These are phyloP conservation scores for Heimioporus sp. DNA, from an alignment of 768 basidiomycete genomes.

Conservation along the genomic window DNA sequence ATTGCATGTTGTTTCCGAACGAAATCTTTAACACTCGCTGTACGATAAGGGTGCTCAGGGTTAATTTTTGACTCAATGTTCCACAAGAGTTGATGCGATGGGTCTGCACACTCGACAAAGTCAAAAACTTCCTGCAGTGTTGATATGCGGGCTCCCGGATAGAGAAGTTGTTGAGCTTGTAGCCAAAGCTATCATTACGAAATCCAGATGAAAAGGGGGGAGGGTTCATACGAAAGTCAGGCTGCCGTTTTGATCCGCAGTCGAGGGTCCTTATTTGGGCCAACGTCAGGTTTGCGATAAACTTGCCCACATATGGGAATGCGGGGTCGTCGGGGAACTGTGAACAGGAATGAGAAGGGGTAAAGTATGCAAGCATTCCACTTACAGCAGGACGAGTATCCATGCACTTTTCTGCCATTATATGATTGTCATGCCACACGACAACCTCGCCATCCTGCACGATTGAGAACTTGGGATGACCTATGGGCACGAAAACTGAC, in stretches of 20 bases:
- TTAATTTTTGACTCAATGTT: slow-evolving; percentile 83
- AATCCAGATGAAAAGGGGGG: background rate
- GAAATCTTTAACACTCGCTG: slow-evolving; percentile 55
- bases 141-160: slow-evolving; percentile 68
- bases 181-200: background rate
- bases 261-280: slow-evolving; percentile 79
- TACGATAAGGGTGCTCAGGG: slow-evolving; percentile 49
- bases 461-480: slow-evolving; percentile 4
- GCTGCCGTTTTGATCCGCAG: slow-evolving; percentile 68
- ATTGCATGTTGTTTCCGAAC: slow-evolving; percentile 58
- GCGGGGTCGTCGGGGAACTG: slow-evolving; percentile 57
- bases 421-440: slow-evolving; percentile 79
- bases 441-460: slow-evolving; percentile 69
- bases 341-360: slow-evolving; percentile 1
- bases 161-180: slow-evolving; percentile 60
- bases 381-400: slow-evolving; percentile 67
- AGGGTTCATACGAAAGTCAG: slow-evolving; percentile 52
- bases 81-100: slow-evolving; percentile 57
- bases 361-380: slow-evolving; percentile 1
- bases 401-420: slow-evolving; percentile 59
- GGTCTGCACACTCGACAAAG: slow-evolving; percentile 73
- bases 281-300: slow-evolving; percentile 72
- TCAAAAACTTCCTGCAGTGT: slow-evolving; percentile 74
- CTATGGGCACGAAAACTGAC: slow-evolving; percentile 30
- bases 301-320: slow-evolving; percentile 78